phyloP scores from a whole-genome alignment of 2,329 filamentous ascomycete genomes.

The Tolypocladium guangdongense region DNA sequence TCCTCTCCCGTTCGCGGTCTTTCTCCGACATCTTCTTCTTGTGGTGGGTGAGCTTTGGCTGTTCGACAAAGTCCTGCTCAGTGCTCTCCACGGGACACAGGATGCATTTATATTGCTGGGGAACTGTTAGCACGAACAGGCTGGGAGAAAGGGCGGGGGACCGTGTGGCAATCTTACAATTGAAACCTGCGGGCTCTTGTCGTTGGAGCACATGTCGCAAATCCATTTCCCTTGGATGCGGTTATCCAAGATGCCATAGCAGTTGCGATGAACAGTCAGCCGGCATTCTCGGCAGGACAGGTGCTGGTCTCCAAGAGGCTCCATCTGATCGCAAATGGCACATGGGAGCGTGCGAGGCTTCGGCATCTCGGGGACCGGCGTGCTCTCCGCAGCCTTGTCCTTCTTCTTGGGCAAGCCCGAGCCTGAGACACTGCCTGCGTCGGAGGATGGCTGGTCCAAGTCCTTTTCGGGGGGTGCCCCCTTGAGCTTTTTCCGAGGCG shows the following conservation, averaged over 20 bases:
- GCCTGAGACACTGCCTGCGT: slow-evolving; percentile 30
- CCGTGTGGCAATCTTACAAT: slow-evolving; percentile 48
- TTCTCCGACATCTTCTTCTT: slow-evolving; percentile 89
- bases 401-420: slow-evolving; percentile 42
- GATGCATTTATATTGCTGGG: slow-evolving; percentile 74
- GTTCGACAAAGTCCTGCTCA: slow-evolving; percentile 74
- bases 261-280: slow-evolving; percentile 80
- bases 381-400: slow-evolving; percentile 41
- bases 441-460: slow-evolving; percentile 32
- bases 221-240: slow-evolving; percentile 72
- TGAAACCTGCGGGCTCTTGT: slow-evolving; percentile 85
- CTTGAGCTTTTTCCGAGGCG: slow-evolving; percentile 57
- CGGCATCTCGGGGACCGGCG: slow-evolving; percentile 63
- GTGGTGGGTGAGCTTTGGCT: slow-evolving; percentile 34
- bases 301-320: slow-evolving; percentile 60
- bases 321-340: slow-evolving; percentile 68
- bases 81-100: slow-evolving; percentile 78
- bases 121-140: slow-evolving; percentile 10
- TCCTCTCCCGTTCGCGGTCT: slow-evolving; percentile 76
- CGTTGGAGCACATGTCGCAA: slow-evolving; percentile 93
- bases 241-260: slow-evolving; percentile 74
- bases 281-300: slow-evolving; percentile 79
- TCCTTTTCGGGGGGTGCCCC: slow-evolving; percentile 39
- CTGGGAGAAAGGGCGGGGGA: background rate
- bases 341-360: slow-evolving; percentile 73